phyloP scores from a whole-genome alignment of 129 eudicot species.

The Rutidosis leptorrhynchoides region DNA sequence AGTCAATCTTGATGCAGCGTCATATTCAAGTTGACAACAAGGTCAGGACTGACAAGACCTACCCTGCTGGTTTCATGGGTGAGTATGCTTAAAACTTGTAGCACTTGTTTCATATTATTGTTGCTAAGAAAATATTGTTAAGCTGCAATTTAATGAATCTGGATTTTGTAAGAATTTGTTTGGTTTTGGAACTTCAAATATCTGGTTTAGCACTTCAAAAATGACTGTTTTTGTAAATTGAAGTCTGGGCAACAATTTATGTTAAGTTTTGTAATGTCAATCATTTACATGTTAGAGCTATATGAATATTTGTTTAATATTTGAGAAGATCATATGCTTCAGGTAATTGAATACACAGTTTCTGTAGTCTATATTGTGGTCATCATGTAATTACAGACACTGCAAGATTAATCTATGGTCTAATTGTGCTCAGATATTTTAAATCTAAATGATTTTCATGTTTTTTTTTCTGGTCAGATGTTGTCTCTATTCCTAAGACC shows the following conservation, averaged over 20 bases:
- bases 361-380: not conserved
- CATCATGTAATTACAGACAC: not conserved
- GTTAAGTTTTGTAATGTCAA: not conserved
- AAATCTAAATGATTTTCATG: not conserved
- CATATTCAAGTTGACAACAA: constrained; percentile 57
- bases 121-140: not conserved
- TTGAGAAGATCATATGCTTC: not conserved
- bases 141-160: not conserved
- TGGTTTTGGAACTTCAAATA: no score
- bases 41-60: constrained; percentile 61
- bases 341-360: not conserved
- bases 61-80: constrained; percentile 76
- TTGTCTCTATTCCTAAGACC: constrained; percentile 63
- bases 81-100: no score
- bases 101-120: not conserved
- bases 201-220: not conserved
- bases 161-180: no score
- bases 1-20: constrained; percentile 61
- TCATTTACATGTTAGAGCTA: not conserved
- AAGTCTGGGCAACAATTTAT: not conserved
- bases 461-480: constrained; percentile 30
- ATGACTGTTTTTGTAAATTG: not conserved
- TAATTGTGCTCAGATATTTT: not conserved
- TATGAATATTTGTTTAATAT: no score
- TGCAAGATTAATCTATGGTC: not conserved